A percentile compares a stretch with the other conserved stretches of the same genome.
Evolutionary conservation across 1,284 basidiomycete species (phyloP).

Genomic region (Puccinia polysora): DNA sequence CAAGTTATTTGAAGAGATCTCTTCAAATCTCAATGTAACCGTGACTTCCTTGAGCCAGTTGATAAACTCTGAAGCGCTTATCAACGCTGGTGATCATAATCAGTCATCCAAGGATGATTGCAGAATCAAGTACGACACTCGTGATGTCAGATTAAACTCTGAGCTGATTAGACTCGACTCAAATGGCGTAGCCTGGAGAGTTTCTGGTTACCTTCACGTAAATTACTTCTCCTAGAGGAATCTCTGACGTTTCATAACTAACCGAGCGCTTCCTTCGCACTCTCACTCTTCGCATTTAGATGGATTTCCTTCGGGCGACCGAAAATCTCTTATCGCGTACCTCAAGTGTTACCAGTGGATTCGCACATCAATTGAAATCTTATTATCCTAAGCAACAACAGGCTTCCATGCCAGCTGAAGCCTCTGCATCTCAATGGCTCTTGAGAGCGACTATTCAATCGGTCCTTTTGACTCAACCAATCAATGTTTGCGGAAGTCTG

Average conservation of each 20-base stretch:
- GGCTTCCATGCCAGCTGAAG: background rate
- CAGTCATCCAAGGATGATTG: background rate
- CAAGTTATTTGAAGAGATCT: background rate
- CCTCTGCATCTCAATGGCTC: conserved; percentile 1
- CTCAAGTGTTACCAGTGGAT: background rate
- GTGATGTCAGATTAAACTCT: background rate
- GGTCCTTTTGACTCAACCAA: conserved; percentile 5
- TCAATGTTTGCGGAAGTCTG: conserved; percentile 9
- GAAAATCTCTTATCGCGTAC: background rate
- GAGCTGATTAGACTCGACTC: background rate
- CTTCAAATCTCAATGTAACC: conserved; percentile 2
- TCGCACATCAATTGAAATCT: background rate
- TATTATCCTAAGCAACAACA: background rate
- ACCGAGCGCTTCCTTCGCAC: background rate
- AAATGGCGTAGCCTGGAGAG: background rate
- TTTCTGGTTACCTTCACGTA: conserved; percentile 19
- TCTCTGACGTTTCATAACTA: background rate
- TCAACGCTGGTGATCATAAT: background rate
- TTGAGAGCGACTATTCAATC: conserved; percentile 25
- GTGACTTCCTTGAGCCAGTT: conserved; percentile 5
- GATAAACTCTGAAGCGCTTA: background rate
- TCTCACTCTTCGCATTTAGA: background rate
- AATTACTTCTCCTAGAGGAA: background rate
- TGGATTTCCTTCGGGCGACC: background rate
- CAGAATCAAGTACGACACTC: background rate